Evolutionary conservation across 306 rosid species (phyloP).

Genomic region (Ormosia emarginata): DNA sequence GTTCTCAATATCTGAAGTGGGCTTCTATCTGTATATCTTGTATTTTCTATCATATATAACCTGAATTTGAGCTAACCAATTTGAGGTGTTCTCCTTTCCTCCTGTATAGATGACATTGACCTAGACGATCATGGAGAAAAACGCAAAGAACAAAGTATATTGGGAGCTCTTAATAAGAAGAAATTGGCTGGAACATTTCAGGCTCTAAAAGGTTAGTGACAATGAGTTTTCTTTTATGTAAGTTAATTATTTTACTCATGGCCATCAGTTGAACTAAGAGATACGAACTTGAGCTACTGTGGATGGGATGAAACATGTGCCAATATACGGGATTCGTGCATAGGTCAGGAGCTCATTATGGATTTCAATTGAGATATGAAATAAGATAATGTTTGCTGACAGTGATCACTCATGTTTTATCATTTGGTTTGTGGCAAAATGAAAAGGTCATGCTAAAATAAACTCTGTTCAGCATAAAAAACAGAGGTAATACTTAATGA

Average conservation of each 20-base stretch:
- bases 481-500: neutral
- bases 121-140: conserved; percentile 59
- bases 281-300: neutral
- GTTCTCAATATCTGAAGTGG: neutral
- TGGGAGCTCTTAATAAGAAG: conserved; percentile 66
- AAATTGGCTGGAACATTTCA: conserved; percentile 69
- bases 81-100: conserved; percentile 1
- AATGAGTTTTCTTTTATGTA: neutral
- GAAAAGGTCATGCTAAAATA: neutral
- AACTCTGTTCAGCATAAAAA: neutral
- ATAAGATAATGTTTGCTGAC: neutral
- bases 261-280: neutral
- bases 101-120: conserved; percentile 74
- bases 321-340: neutral
- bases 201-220: conserved; percentile 72
- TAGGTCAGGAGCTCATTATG: neutral
- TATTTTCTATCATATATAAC: neutral
- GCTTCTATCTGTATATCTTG: neutral
- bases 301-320: neutral
- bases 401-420: neutral
- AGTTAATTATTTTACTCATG: neutral
- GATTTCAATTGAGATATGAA: neutral
- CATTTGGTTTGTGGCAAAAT: neutral
- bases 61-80: conserved; percentile 2
- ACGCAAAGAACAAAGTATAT: conserved; percentile 65